Conservation (phyloP, 2,329 filamentous ascomycete genomes). For the Pezicula neosporulosa region DNA sequence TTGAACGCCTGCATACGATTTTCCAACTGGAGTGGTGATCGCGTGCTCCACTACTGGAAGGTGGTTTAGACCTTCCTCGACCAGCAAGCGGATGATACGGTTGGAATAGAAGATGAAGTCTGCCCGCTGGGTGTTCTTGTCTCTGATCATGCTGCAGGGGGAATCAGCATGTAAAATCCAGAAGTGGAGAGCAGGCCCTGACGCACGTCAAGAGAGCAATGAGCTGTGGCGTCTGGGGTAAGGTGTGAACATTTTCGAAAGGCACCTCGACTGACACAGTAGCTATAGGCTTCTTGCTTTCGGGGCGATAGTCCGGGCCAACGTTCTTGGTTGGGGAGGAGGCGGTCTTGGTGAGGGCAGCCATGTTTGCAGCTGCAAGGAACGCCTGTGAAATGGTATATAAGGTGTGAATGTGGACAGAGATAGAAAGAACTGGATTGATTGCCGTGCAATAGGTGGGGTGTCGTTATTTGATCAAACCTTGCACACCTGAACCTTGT, state of each 20-base stretch:
- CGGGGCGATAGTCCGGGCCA: conserved; percentile 74
- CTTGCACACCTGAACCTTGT: too few relatives aligned
- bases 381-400: background rate
- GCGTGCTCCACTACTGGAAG: conserved; percentile 85
- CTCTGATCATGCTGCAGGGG: conserved; percentile 79
- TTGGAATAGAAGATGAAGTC: conserved; percentile 99
- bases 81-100: conserved; percentile 91
- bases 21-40: conserved; percentile 87
- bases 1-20: conserved; percentile 83
- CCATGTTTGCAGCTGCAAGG: conserved; percentile 13
- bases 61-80: conserved; percentile 97
- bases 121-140: conserved; percentile 82
- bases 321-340: conserved; percentile 60
- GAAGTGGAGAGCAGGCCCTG: background rate
- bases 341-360: conserved; percentile 18
- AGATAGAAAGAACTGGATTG: background rate
- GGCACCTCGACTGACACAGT: conserved; percentile 82
- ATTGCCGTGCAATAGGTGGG: too few relatives aligned
- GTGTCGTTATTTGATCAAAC: too few relatives aligned
- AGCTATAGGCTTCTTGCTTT: conserved; percentile 76
- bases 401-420: background rate
- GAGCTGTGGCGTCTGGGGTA: conserved; percentile 91
- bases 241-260: conserved; percentile 83
- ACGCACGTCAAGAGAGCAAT: conserved; percentile 96
- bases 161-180: conserved; percentile 3